Evolutionary conservation across 225 moss, liverwort and hornwort species (phyloP).

Genomic region (Lunularia cruciata): DNA sequence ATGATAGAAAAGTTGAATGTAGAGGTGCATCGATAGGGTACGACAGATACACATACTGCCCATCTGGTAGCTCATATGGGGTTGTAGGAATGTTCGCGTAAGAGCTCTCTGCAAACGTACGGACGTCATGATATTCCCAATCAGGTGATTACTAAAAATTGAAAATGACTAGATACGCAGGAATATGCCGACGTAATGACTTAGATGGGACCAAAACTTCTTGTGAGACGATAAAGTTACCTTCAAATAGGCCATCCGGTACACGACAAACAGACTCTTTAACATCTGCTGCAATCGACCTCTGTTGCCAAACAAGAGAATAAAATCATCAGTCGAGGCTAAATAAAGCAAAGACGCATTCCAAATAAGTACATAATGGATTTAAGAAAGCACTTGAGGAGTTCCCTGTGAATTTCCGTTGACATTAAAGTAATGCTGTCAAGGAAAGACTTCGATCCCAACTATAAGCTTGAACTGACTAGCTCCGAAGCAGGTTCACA

Average conservation of each 20-base stretch:
- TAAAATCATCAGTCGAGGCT: too few relatives aligned
- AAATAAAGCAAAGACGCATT: too few relatives aligned
- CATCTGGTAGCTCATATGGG: slow-evolving; percentile 92
- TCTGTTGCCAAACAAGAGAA: slow-evolving; percentile 30
- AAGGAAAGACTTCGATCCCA: too few relatives aligned
- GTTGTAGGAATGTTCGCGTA: slow-evolving; percentile 93
- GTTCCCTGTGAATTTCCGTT: too few relatives aligned
- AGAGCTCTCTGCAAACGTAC: slow-evolving; percentile 57
- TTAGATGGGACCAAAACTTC: not conserved
- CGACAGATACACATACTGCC: slow-evolving; percentile 67
- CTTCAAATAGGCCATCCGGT: slow-evolving; percentile 83
- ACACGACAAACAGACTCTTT: slow-evolving; percentile 93
- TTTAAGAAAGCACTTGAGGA: too few relatives aligned
- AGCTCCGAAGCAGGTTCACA: too few relatives aligned
- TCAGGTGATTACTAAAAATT: not conserved
- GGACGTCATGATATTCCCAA: not conserved
- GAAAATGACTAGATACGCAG: too few relatives aligned
- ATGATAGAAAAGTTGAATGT: not conserved
- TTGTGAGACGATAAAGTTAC: slow-evolving; percentile 25
- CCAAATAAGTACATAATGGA: not conserved
- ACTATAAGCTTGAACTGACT: too few relatives aligned
- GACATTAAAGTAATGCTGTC: not conserved
- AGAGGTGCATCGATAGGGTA: not conserved
- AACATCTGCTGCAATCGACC: slow-evolving; percentile 78
- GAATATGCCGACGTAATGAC: too few relatives aligned